Conservation (phyloP, 371 early-diverging fungal species). For the Lichtheimia ramosa region DNA sequence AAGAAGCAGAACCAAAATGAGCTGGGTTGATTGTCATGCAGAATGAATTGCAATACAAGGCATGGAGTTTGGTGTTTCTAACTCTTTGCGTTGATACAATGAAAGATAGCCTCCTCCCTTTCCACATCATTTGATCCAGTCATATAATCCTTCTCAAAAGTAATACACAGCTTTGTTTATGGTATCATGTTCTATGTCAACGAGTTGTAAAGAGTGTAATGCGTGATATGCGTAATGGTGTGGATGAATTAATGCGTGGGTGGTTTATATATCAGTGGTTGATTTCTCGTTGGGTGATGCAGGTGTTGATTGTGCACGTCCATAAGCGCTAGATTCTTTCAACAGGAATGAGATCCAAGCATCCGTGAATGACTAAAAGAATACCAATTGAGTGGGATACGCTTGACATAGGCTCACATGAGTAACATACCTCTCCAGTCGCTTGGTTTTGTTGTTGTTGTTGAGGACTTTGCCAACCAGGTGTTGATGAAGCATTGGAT, state of each 20-base stretch:
- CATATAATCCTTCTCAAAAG: too few species aligned
- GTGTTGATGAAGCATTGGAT: slow-evolving; percentile 11
- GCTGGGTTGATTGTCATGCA: too few species aligned
- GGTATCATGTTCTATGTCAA: too few species aligned
- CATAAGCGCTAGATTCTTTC: slow-evolving; percentile 56
- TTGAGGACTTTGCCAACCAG: slow-evolving; percentile 23
- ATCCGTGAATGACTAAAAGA: slow-evolving; percentile 75
- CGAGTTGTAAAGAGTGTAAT: too few species aligned
- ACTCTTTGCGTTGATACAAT: too few species aligned
- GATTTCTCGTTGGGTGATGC: neutral
- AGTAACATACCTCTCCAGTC: slow-evolving; percentile 18
- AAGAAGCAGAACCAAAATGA: too few species aligned
- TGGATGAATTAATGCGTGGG: neutral
- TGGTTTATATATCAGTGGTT: neutral
- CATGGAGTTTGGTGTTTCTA: too few species aligned
- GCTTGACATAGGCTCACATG: neutral
- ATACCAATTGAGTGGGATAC: slow-evolving; percentile 7
- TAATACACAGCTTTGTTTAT: too few species aligned
- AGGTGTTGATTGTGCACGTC: neutral
- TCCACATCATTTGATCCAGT: too few species aligned
- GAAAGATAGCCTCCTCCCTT: too few species aligned
- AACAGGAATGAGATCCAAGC: slow-evolving; percentile 87
- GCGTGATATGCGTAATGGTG: too few species aligned
- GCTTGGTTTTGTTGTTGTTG: slow-evolving; percentile 26
- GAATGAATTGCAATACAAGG: too few species aligned